Base-by-base conservation (phyloP, 2,329 filamentous ascomycete genomes). In the Neurospora crassa region DNA sequence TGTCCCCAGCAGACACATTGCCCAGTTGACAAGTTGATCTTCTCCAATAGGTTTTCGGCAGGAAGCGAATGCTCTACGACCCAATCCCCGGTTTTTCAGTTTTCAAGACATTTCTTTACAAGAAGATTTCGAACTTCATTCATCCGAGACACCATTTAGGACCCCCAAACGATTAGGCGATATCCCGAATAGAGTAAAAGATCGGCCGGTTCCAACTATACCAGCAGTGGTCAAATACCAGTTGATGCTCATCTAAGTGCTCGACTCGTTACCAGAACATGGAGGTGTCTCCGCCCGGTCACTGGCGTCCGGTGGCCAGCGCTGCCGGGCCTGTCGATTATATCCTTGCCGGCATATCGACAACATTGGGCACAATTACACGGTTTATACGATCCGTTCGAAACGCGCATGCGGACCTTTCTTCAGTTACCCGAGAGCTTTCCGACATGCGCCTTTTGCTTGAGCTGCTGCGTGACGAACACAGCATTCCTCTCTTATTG, bases 361-460 rank as follows among this genome's bases (percentile, higher is more conserved):
- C 71, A 11, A 77, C 76, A 1, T 76, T 74, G 16, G 70, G 71
- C 63, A 72, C 74, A 53, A 76, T 77, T 68, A 76, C 75, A 11
- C 72, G 70, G 37, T 77, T 77, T 71, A 76, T 77, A 69, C 74
- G 76, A 40, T 73, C 72, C 5, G 72, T 76, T 41, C 74, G 75
- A 43, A 70, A 71, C 37, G 72, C 76, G 14, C 76, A 76, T 69
- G 68, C 74, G 29, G 76, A 77, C 47, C 73, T 77, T 11, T 71
- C 73, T n/a, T 68, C 74, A 68, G 74, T 77, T 40, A 75, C 74
- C 16, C 74, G 75, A 37, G 76, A 77, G 42, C 71, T 77, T 11
- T 75, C 76, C 18, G 76, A 77, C 70, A 41, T 78, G 67, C 74
- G 75, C 4, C 72, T 78, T 16, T 24, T 76, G 3, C 73, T 78